These are phyloP conservation scores for Tolypocladium cylindrosporum DNA, from an alignment of 2,329 filamentous ascomycete genomes.

Conservation along the genomic window DNA sequence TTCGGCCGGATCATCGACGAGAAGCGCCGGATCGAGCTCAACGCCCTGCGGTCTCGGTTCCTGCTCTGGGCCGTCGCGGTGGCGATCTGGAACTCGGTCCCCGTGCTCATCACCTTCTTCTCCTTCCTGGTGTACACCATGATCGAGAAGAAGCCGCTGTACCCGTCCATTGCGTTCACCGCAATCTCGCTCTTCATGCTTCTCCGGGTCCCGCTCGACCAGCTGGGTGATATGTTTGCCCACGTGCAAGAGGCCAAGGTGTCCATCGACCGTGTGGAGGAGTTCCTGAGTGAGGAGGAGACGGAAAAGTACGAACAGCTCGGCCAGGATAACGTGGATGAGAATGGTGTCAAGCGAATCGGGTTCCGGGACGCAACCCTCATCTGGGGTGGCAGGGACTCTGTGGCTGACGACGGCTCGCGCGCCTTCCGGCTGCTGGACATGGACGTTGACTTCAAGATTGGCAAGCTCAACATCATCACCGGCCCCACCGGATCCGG, in stretches of 20 bases:
- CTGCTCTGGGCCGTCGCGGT: constrained; percentile 87
- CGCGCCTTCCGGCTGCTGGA: constrained; percentile 77
- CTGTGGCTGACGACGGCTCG: constrained; percentile 52
- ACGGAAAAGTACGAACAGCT: constrained; percentile 92
- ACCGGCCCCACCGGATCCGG: constrained; percentile 89
- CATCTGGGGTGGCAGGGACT: constrained; percentile 70
- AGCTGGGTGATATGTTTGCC: constrained; percentile 96
- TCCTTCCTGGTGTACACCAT: constrained; percentile 91
- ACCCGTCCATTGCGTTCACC: constrained; percentile 91
- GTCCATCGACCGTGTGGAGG: constrained; percentile 90
- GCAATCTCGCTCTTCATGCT: constrained; percentile 93
- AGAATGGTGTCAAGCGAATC: constrained; percentile 63
- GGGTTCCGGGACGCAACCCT: constrained; percentile 80
- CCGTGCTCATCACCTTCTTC: constrained; percentile 90
- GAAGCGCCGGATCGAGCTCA: constrained; percentile 71
- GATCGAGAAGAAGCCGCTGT: constrained; percentile 78
- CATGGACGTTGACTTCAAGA: constrained; percentile 69
- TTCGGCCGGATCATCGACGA: constrained; percentile 83
- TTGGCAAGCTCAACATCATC: constrained; percentile 85
- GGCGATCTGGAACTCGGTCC: constrained; percentile 93
- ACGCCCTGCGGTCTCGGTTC: constrained; percentile 70
- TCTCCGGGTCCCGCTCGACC: constrained; percentile 84
- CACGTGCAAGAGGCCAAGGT: constrained; percentile 97
- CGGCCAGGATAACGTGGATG: constrained; percentile 56
- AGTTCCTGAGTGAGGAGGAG: constrained; percentile 87